These are phyloP conservation scores for Apiotrichum veenhuisii DNA, from an alignment of 1,284 basidiomycete genomes.

Conservation along the genomic window DNA sequence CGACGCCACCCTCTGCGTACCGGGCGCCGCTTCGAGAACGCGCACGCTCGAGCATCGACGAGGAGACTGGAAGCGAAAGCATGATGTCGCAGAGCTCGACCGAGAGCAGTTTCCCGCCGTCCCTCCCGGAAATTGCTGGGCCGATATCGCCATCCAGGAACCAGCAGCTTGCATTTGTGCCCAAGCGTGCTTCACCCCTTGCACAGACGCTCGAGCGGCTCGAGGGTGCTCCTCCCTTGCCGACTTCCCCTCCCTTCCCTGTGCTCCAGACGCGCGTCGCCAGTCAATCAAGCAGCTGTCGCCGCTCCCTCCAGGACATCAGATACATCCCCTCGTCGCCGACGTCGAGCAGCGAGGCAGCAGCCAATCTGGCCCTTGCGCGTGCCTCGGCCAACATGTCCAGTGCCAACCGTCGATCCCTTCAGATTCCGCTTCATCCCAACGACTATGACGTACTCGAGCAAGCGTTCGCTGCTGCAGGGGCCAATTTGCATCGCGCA, in stretches of 20 bases:
- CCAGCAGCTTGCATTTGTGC: slow-evolving; percentile 6
- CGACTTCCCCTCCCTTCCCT: slow-evolving; percentile 4
- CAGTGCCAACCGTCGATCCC: slow-evolving; percentile 16
- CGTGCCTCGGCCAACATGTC: slow-evolving; percentile 16
- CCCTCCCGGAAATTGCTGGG: slow-evolving; percentile 4
- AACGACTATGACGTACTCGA: neutral
- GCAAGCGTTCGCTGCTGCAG: slow-evolving; percentile 6
- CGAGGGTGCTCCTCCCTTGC: slow-evolving; percentile 4
- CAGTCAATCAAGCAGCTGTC: slow-evolving; percentile 4
- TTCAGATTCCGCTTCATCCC: slow-evolving; percentile 8
- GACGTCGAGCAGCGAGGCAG: slow-evolving; percentile 13
- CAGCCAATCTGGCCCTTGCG: slow-evolving; percentile 13
- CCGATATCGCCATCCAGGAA: neutral
- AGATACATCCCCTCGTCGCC: slow-evolving; percentile 16
- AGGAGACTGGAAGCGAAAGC: slow-evolving; percentile 12
- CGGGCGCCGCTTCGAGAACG: neutral
- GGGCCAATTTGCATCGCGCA: slow-evolving; percentile 12
- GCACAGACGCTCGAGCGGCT: slow-evolving; percentile 14
- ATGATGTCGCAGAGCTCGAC: slow-evolving; percentile 6
- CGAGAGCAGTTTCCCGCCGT: slow-evolving; percentile 11
- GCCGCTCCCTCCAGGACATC: slow-evolving; percentile 19
- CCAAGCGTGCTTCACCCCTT: slow-evolving; percentile 15
- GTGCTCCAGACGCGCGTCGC: slow-evolving; percentile 1
- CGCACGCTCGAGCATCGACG: slow-evolving; percentile 9
- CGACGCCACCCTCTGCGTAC: slow-evolving; percentile 2